Evolutionary conservation across 768 basidiomycete species (phyloP).

Genomic region (Mycena galericulata): DNA sequence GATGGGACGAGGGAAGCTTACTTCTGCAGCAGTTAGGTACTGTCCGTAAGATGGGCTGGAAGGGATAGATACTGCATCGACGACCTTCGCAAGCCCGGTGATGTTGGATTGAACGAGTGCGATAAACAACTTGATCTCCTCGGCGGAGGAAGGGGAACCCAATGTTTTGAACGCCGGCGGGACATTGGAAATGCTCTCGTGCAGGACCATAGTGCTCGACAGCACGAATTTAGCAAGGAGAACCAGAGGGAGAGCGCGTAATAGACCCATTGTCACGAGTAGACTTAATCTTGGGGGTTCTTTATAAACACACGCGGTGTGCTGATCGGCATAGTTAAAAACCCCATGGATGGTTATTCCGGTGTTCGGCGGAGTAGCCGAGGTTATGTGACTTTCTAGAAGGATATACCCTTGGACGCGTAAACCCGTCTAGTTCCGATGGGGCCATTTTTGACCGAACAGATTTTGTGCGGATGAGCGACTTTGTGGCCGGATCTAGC

Average conservation of each 20-base stretch:
- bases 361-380: too few species aligned
- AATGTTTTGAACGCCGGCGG: background rate
- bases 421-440: background rate
- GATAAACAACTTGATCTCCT: constrained; percentile 4
- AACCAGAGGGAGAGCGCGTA: background rate
- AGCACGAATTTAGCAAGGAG: background rate
- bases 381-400: too few species aligned
- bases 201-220: constrained; percentile 3
- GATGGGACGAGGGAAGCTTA: background rate
- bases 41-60: constrained; percentile 4
- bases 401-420: constrained; percentile 11
- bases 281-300: background rate
- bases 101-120: constrained; percentile 11
- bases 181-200: constrained; percentile 8
- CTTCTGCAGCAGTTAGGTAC: constrained; percentile 7
- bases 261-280: background rate
- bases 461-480: constrained; percentile 4
- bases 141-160: constrained; percentile 4
- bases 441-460: background rate
- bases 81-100: constrained; percentile 5
- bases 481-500: background rate
- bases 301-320: background rate
- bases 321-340: too few species aligned
- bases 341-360: too few species aligned
- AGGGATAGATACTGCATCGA: constrained; percentile 6